Base-by-base conservation (phyloP, 805 yeast genomes). In the Saturnispora ahearnii region DNA sequence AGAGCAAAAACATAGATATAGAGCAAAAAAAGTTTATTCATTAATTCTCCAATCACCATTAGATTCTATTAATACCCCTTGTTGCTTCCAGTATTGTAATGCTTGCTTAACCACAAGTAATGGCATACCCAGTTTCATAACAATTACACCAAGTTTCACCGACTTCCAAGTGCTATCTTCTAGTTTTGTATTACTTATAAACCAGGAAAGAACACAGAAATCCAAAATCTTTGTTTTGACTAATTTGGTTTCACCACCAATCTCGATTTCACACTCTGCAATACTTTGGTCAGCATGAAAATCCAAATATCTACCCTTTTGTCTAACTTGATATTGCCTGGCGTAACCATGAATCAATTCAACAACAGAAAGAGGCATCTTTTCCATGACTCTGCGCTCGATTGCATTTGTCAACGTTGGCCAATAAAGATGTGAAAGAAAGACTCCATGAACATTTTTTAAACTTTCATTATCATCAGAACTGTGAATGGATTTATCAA, bases 361-460 rank as follows among this genome's bases (percentile, higher is more conserved):
- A 29, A 69, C 60, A 2, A 88, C 64, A 1, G 50, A 58, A 0
- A 56, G 54, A 0, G 95, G 93, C 2, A 81, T n/a, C 62, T 59
- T 31, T 12, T 47, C 50, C 33, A 47, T 32, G 3, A 47, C n/a
- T 32, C 34, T 47, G 9, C 10, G n/a, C 4, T 49, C 34, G 13
- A 30, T 42, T 22, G 71, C 72, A 5, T 67, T 64, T 29, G 70
- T 58, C n/a, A 76, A 58, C 4, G 72, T 68, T 0, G 90, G 87
- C 99, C 99, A 91, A 62, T 81, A 91, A 18, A 85, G 63, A 53
- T 84, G 78, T 1, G 96, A 88, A 10, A 91, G 66, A 18, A 88
- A 72, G 3, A 83, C 72, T 0, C 87, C 77, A 48, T 77, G 78
- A 31, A 82, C 68, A 1, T 53, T 52, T 5, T 57, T 51, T 15